A percentile compares a stretch with the other conserved stretches of the same genome.
These are phyloP conservation scores for Juncus inflexus DNA, from an alignment of 176 grass and related monocot species.

Conservation along the genomic window DNA sequence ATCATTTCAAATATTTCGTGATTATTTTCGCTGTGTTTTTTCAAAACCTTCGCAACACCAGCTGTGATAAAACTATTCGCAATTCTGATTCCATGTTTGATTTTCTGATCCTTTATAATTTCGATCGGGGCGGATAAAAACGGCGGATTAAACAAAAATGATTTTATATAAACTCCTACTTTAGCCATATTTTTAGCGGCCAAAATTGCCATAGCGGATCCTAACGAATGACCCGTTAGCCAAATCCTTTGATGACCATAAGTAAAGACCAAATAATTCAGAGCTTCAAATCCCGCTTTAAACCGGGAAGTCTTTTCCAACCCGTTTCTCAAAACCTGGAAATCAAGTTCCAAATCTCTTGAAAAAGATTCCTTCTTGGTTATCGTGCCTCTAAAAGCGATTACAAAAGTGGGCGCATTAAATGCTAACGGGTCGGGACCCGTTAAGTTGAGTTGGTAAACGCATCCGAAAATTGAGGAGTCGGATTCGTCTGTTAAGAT, in stretches of 20 bases:
- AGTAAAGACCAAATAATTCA: constrained; percentile 14
- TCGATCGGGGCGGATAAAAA: constrained; percentile 53
- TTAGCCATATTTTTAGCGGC: constrained; percentile 48
- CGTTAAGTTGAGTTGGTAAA: constrained; percentile 37
- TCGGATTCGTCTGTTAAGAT: constrained; percentile 51
- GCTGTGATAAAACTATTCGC: constrained; percentile 52
- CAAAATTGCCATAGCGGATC: constrained; percentile 54
- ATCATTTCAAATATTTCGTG: constrained; percentile 40
- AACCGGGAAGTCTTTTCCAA: constrained; percentile 41
- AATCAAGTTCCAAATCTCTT: constrained; percentile 39
- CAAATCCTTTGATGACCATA: constrained; percentile 33
- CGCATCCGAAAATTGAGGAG: constrained; percentile 52
- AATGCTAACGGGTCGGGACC: constrained; percentile 8
- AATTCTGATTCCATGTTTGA: constrained; percentile 52
- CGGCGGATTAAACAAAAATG: constrained; percentile 78
- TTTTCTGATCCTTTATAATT: constrained; percentile 42
- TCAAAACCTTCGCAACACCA: constrained; percentile 34
- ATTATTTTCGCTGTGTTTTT: constrained; percentile 4
- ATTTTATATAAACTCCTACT: constrained; percentile 31
- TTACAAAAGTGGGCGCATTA: constrained; percentile 39
- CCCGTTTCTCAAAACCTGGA: constrained; percentile 46
- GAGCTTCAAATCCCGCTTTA: constrained; percentile 27
- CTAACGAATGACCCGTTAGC: constrained; percentile 66
- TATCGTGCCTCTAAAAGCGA: constrained; percentile 64
- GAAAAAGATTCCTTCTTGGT: constrained; percentile 33